Evolutionary conservation across 257 asterid genomes (phyloP), one percentile per base, ranked within the genome.

Genomic region (Echites panduratus): DNA sequence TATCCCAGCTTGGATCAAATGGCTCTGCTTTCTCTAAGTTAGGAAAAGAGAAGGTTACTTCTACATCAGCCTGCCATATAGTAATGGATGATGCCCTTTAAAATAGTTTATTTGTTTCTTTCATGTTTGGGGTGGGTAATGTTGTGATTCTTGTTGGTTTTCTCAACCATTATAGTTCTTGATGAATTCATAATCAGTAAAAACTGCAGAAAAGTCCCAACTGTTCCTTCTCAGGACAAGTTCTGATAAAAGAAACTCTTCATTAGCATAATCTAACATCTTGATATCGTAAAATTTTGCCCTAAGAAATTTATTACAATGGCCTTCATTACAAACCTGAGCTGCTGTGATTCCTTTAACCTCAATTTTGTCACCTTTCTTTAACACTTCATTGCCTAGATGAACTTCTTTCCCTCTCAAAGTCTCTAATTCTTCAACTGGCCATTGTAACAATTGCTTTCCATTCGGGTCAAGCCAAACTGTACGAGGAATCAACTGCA

Each of bases 21-120:
- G 80, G 63, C 74, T 91, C 96, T 12, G 94, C 91, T 70, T 75
- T 74, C 41, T 87, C 90, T 84, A 91, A 78, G 76, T 86, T 77
- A 11, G 80, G 8, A 66, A 91, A 89, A 1, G 90, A 80, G 83
- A 91, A 91, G 1, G 79, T 80, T 66, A 89, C 92, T 17, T 89
- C 96, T 16, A 89, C 89, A 35, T 91, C 97, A 1, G 94, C 92
- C 93, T 89, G 78, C 19, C 43, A 78, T 29, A 35, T 1, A 16
- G 20, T 27, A n/a, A 29, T 48, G 13, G 11, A 53, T 56, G 38
- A 1, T 32, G 38, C 38, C 2, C 38, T 32, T 32, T 3, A 32
- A 32, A 32, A 32, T 32, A 32, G 38, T 32, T 3, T 32, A 32
- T 32, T 32, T 32, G 38, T 32, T n/a, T 32, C 38, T 32, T 32